Conservation (phyloP, 2,329 filamentous ascomycete species). For the Diaporthe australafricana region DNA sequence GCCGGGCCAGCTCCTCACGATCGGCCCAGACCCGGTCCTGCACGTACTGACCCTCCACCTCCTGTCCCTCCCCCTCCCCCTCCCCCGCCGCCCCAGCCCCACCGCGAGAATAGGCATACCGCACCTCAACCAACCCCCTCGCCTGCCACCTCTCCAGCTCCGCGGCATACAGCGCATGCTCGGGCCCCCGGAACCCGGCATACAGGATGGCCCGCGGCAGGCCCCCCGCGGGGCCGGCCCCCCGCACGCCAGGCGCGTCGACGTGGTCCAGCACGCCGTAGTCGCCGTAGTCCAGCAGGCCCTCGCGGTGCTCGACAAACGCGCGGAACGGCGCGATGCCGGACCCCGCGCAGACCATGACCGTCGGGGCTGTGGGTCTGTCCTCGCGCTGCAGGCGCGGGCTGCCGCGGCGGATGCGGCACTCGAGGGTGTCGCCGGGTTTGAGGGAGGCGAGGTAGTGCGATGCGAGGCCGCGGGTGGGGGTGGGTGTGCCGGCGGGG, state of each 20-base stretch:
- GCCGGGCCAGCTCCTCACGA: constrained; percentile 31
- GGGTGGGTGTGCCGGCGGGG: no score
- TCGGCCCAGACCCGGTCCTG: constrained; percentile 38
- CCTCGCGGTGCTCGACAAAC: constrained; percentile 51
- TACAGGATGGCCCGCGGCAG: constrained; percentile 54
- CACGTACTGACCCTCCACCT: no score
- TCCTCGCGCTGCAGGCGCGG: constrained; percentile 55
- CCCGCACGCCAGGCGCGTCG: no score
- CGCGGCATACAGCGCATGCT: constrained; percentile 47
- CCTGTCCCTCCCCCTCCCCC: no score
- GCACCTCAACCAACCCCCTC: constrained; percentile 36
- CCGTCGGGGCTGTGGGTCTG: constrained; percentile 53
- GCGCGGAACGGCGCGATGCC: constrained; percentile 58
- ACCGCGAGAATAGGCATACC: constrained; percentile 30
- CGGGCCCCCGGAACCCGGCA: constrained; percentile 52
- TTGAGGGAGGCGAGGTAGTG: constrained; percentile 53
- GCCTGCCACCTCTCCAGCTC: constrained; percentile 42
- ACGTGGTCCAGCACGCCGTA: no score
- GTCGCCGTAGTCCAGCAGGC: no score
- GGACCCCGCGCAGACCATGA: constrained; percentile 63
- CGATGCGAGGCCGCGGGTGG: constrained; percentile 8
- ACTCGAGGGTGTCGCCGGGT: not conserved
- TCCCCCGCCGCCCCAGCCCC: no score
- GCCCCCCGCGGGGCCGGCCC: not conserved
- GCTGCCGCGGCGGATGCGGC: constrained; percentile 8